These are phyloP conservation scores for Metarhizium robertsii DNA, from an alignment of 2,329 filamentous ascomycete genomes.

Conservation along the genomic window DNA sequence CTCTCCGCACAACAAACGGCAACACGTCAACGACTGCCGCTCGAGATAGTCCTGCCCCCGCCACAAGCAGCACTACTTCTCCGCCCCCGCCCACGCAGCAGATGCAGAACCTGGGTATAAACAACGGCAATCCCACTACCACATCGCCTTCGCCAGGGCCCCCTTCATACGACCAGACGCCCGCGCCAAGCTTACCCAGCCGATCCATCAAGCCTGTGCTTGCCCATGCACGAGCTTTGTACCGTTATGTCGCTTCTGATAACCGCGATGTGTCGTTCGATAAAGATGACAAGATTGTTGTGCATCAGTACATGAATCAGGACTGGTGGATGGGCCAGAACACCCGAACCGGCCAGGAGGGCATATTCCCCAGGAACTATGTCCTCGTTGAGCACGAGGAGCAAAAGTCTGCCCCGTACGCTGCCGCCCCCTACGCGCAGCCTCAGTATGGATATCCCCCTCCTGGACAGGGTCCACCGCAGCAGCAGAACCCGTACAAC, in stretches of 20 bases:
- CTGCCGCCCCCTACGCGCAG: conserved; percentile 25
- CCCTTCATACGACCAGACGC: conserved; percentile 42
- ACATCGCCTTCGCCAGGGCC: conserved; percentile 28
- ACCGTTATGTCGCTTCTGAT: conserved; percentile 71
- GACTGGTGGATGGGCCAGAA: conserved; percentile 96
- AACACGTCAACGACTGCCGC: conserved; percentile 23
- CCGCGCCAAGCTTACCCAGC: conserved; percentile 31
- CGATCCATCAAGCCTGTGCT: conserved; percentile 48
- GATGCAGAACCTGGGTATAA: conserved; percentile 32
- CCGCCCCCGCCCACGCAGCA: conserved; percentile 25
- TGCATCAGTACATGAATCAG: conserved; percentile 88
- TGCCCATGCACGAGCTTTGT: conserved; percentile 69
- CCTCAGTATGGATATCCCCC: conserved; percentile 20
- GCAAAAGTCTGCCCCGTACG: conserved; percentile 26
- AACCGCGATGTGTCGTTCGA: conserved; percentile 73
- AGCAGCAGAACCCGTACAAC: conserved; percentile 54
- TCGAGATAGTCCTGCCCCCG: conserved; percentile 21
- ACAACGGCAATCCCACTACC: conserved; percentile 7
- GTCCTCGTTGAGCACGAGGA: conserved; percentile 63
- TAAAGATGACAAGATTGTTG: conserved; percentile 69
- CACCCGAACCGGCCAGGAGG: conserved; percentile 70
- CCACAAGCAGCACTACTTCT: conserved; percentile 18
- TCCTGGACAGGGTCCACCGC: conserved; percentile 26
- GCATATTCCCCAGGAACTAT: conserved; percentile 93
- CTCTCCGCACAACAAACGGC: conserved; percentile 29